Evolutionary conservation across 139 green algal genomes (phyloP).

Genomic region (Chlamydomonas sp.): DNA sequence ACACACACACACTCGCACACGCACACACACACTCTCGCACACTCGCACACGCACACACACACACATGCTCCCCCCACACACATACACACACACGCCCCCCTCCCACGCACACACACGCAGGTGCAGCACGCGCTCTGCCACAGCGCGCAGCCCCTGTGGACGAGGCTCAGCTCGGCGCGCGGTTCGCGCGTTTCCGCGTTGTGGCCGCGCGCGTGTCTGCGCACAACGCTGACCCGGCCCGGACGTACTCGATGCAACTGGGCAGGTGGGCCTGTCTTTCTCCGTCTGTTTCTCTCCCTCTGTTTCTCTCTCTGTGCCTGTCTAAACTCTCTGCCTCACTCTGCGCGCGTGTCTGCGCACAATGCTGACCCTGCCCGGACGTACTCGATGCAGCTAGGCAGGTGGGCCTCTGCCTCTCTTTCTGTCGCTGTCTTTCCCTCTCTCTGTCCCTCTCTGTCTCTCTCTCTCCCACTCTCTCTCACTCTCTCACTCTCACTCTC

Average conservation of each 20-base stretch:
- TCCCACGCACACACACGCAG: too few species aligned
- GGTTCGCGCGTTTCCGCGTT: background rate
- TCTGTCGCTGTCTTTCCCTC: background rate
- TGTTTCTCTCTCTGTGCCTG: background rate
- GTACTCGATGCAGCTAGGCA: conserved; percentile 15
- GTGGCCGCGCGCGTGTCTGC: background rate
- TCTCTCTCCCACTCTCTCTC: too few species aligned
- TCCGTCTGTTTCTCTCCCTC: background rate
- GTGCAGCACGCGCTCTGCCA: too few species aligned
- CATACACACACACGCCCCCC: too few species aligned
- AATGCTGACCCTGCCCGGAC: conserved; percentile 17
- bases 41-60: too few species aligned
- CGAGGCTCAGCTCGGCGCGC: background rate
- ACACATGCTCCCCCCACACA: too few species aligned
- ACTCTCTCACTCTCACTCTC: background rate
- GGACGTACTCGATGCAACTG: conserved; percentile 16
- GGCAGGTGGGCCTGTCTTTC: conserved; percentile 2
- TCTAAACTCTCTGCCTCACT: background rate
- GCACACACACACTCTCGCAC: too few species aligned
- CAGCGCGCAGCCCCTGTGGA: background rate
- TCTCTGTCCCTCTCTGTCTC: too few species aligned
- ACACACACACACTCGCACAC: too few species aligned
- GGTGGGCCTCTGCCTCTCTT: background rate
- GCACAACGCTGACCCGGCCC: conserved; percentile 22
- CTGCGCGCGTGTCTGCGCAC: conserved; percentile 7